Evolutionary conservation across 495 filamentous ascomycete genomes (phyloP), one percentile per base, ranked within the genome.

Genomic region (Penicillium taxi): DNA sequence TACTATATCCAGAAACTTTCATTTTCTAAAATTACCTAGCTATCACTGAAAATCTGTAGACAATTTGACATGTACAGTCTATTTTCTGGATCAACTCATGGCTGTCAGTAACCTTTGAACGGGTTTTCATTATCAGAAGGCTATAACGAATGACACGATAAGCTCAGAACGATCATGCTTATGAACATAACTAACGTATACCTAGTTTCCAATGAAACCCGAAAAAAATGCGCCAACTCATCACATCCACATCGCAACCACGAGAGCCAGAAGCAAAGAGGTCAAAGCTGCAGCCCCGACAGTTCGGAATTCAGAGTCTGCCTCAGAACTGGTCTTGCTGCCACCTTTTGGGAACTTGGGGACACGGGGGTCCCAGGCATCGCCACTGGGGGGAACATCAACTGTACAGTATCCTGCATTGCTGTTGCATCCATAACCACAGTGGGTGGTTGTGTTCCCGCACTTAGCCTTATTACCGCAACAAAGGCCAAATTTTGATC

Each of bases 371-470:
- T 54, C 50, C 53, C 44, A 48, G 5, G 50, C 50, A 23, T 56
- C 53, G 3, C 53, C 50, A 13, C 54, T 54, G n/a, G 30, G 37
- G 16, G 53, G 50, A 11, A 34, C 32, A 24, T 48, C 35, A 4
- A 54, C 27, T 8, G 58, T 38, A 39, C 75, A 78, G 32, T 57
- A 61, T 4, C 75, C 74, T 35, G 67, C 69, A 16, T 60, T 55
- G 7, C 62, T 44, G 17, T 67, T 62, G 36, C 75, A 81, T 6
- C 64, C 70, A 1, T 39, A 41, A 16, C 67, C 69, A 45, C 75
- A 79, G 47, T 73, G 64, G 16, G 58, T 53, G 6, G 58, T 62
- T 0, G 65, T 66, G 32, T 64, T 66, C 6, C 74, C 73, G 52
- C 72, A 78, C 34, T 49, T 59, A 19, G 64, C 60, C 0, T 37